These are phyloP conservation scores for Colletotrichum sp. DNA, from an alignment of 2,329 filamentous ascomycete genomes.

Conservation along the genomic window DNA sequence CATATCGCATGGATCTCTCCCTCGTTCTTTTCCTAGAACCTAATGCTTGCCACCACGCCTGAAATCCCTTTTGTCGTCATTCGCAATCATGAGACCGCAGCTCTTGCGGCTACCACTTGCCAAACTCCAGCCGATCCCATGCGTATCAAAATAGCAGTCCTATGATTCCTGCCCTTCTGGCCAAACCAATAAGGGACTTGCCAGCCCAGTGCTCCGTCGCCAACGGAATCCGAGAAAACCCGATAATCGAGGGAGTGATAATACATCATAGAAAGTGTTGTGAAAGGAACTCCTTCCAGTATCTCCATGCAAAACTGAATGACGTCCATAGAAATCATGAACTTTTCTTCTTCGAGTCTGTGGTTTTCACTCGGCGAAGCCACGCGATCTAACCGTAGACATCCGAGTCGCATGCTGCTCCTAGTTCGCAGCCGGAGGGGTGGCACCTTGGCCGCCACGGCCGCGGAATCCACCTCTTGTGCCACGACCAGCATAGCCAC, in stretches of 20 bases:
- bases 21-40: slow-evolving; percentile 1
- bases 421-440: slow-evolving; percentile 13
- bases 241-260: slow-evolving; percentile 13
- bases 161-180: slow-evolving; percentile 17
- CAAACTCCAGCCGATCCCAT: slow-evolving; percentile 22
- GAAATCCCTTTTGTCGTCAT: slow-evolving; percentile 8
- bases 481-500: slow-evolving; percentile 47
- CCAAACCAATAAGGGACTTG: slow-evolving; percentile 4
- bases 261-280: slow-evolving; percentile 17
- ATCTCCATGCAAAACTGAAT: background rate
- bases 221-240: slow-evolving; percentile 18
- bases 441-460: slow-evolving; percentile 28
- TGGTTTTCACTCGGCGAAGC: background rate
- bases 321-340: background rate
- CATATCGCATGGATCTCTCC: background rate
- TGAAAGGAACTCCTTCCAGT: slow-evolving; percentile 1
- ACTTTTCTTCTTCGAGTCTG: background rate
- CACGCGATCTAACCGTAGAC: background rate
- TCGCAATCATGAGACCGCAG: slow-evolving; percentile 15
- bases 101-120: slow-evolving; percentile 15
- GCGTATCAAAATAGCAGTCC: slow-evolving; percentile 21
- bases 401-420: too few relatives aligned
- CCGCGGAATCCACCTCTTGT: slow-evolving; percentile 37
- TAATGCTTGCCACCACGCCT: slow-evolving; percentile 17
- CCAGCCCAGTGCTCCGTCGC: slow-evolving; percentile 15